Conservation (phyloP, 768 basidiomycete genomes). For the Leccinum arenicola region DNA sequence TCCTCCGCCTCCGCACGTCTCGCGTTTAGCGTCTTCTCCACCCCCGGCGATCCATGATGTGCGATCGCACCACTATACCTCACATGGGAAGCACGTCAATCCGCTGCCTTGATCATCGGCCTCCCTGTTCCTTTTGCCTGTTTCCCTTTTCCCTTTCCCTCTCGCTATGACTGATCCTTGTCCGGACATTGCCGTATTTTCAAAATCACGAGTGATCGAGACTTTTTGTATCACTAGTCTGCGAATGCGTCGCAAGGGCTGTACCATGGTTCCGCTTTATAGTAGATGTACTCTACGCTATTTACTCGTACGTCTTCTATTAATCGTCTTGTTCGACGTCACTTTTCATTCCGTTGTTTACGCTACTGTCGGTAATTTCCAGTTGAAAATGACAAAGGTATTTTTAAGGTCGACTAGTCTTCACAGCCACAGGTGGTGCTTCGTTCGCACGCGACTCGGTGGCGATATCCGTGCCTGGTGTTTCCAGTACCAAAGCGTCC, state of each 20-base stretch:
- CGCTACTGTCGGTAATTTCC: constrained; percentile 24
- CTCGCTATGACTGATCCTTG: constrained; percentile 20
- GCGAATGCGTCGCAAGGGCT: constrained; percentile 19
- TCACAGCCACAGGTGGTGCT: constrained; percentile 28
- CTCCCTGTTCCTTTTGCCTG: constrained; percentile 14
- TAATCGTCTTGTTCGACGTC: constrained; percentile 25
- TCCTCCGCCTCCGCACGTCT: constrained; percentile 38
- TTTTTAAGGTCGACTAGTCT: constrained; percentile 30
- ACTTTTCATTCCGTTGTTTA: constrained; percentile 19
- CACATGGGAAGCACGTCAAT: constrained; percentile 48
- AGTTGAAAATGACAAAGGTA: constrained; percentile 23
- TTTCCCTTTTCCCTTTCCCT: constrained; percentile 14
- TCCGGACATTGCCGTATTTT: constrained; percentile 30
- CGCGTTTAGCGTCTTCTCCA: constrained; percentile 45
- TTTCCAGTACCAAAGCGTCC: constrained; percentile 13
- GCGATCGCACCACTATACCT: constrained; percentile 36
- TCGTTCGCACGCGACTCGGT: constrained; percentile 24
- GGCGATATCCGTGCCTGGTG: constrained; percentile 10
- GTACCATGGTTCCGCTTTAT: constrained; percentile 28
- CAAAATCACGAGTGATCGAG: constrained; percentile 27
- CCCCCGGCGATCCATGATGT: constrained; percentile 36
- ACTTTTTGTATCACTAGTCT: constrained; percentile 34
- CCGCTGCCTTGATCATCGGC: constrained; percentile 40
- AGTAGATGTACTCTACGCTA: constrained; percentile 33
- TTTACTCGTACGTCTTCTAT: constrained; percentile 32